Evolutionary conservation across 805 yeast genomes (phyloP).

Genomic region (Metahyphopichia silvanorum): DNA sequence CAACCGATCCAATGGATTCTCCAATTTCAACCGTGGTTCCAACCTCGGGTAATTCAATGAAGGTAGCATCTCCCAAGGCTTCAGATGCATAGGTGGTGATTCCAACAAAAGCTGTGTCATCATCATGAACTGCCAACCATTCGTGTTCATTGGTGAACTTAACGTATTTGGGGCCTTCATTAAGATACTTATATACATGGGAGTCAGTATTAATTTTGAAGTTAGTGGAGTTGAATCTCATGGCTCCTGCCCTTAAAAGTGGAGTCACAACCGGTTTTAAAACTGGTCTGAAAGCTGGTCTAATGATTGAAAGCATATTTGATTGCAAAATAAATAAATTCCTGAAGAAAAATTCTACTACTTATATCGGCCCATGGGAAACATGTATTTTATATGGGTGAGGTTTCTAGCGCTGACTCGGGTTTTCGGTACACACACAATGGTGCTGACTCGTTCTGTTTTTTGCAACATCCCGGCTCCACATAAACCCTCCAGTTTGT

Average conservation of each 20-base stretch:
- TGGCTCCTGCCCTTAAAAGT: too few relatives aligned
- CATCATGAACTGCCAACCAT: slow-evolving; percentile 86
- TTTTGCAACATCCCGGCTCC: too few relatives aligned
- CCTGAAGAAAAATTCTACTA: too few relatives aligned
- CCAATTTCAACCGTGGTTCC: slow-evolving; percentile 62
- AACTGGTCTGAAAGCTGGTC: not conserved
- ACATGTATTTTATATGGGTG: too few relatives aligned
- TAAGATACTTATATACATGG: slow-evolving; percentile 35
- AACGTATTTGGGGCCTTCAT: slow-evolving; percentile 44
- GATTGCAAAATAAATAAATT: too few relatives aligned
- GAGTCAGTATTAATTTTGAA: slow-evolving; percentile 36
- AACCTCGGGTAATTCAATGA: slow-evolving; percentile 81
- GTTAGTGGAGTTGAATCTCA: slow-evolving; percentile 26
- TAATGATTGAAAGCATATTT: slow-evolving; percentile 1
- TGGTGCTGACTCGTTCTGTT: too few relatives aligned
- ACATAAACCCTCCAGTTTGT: too few relatives aligned
- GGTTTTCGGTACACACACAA: too few relatives aligned
- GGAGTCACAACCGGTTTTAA: too few relatives aligned
- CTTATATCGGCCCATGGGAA: too few relatives aligned
- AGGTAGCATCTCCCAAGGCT: slow-evolving; percentile 96
- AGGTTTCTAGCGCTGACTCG: too few relatives aligned
- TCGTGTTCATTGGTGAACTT: slow-evolving; percentile 89
- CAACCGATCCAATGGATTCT: slow-evolving; percentile 89
- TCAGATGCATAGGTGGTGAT: slow-evolving; percentile 94
- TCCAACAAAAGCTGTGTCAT: slow-evolving; percentile 81